These are phyloP conservation scores for Pleurotus ostreatus DNA, from an alignment of 768 basidiomycete species.

Conservation along the genomic window DNA sequence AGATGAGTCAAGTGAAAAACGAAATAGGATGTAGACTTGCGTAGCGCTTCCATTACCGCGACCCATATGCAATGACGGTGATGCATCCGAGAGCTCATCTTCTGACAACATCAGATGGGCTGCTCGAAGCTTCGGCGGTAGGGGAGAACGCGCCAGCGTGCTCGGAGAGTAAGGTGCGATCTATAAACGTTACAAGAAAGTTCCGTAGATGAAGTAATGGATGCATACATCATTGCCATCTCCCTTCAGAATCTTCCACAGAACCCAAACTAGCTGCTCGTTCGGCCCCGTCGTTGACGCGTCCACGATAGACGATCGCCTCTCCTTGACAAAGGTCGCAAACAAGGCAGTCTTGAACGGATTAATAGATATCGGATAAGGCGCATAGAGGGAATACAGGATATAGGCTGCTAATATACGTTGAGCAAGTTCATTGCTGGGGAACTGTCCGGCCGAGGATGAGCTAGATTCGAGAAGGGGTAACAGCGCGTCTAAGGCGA, in stretches of 20 bases:
- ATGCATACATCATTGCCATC: constrained; percentile 68
- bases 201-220: constrained; percentile 1
- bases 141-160: constrained; percentile 67
- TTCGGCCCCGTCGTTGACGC: constrained; percentile 51
- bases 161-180: constrained; percentile 80
- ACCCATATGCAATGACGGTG: constrained; percentile 25
- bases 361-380: constrained; percentile 75
- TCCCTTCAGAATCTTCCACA: constrained; percentile 83
- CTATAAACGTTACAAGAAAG: constrained; percentile 28
- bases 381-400: constrained; percentile 75
- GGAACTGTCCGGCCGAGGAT: constrained; percentile 42
- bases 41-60: constrained; percentile 41
- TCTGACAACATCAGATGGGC: constrained; percentile 68
- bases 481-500: constrained; percentile 78
- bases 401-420: constrained; percentile 79
- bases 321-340: constrained; percentile 64
- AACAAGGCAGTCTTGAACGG: constrained; percentile 76
- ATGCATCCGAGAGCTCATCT: constrained; percentile 21
- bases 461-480: constrained; percentile 56
- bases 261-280: constrained; percentile 81
- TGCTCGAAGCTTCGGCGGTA: constrained; percentile 73
- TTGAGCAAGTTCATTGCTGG: constrained; percentile 50
- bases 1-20: background rate
- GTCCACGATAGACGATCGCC: constrained; percentile 52
- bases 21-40: constrained; percentile 26